Conservation (phyloP, 1,284 basidiomycete genomes). For the Fereydounia khargensis region DNA sequence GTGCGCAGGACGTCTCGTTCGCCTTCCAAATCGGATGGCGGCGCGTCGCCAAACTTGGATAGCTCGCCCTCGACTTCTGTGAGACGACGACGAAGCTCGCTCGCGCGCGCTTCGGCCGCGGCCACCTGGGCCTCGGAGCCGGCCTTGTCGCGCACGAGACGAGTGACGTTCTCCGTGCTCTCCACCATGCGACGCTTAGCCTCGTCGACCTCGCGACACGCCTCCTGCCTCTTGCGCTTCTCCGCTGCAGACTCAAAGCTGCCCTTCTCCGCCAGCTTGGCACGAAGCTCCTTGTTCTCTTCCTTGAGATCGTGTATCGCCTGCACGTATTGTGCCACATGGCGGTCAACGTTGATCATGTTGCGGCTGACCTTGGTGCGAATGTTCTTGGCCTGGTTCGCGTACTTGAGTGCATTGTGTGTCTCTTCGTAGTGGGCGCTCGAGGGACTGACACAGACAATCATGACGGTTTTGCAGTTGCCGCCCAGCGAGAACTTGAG, state of each 20-base stretch:
- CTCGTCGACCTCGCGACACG: conserved; percentile 66
- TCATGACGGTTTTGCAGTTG: conserved; percentile 58
- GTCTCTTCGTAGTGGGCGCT: conserved; percentile 57
- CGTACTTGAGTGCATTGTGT: conserved; percentile 57
- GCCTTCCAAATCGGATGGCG: conserved; percentile 64
- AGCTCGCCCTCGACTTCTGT: conserved; percentile 64
- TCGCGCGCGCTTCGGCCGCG: conserved; percentile 72
- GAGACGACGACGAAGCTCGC: conserved; percentile 68
- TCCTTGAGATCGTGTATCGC: conserved; percentile 82
- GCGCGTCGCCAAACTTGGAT: conserved; percentile 12
- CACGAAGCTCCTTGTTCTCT: conserved; percentile 81
- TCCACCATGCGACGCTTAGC: conserved; percentile 67
- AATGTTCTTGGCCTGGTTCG: conserved; percentile 57
- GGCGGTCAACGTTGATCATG: conserved; percentile 55
- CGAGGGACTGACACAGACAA: conserved; percentile 55
- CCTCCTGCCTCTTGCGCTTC: conserved; percentile 65
- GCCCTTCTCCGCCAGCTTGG: conserved; percentile 68
- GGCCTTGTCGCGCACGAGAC: conserved; percentile 61
- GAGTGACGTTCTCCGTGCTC: conserved; percentile 61
- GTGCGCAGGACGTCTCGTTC: conserved; percentile 72
- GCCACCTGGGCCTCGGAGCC: conserved; percentile 71
- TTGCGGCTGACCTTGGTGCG: conserved; percentile 56
- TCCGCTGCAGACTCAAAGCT: conserved; percentile 58
- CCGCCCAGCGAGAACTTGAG: conserved; percentile 58
- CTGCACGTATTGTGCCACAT: conserved; percentile 65